Evolutionary conservation across 306 rosid genomes (phyloP).

Genomic region (Castanea mollissima): DNA sequence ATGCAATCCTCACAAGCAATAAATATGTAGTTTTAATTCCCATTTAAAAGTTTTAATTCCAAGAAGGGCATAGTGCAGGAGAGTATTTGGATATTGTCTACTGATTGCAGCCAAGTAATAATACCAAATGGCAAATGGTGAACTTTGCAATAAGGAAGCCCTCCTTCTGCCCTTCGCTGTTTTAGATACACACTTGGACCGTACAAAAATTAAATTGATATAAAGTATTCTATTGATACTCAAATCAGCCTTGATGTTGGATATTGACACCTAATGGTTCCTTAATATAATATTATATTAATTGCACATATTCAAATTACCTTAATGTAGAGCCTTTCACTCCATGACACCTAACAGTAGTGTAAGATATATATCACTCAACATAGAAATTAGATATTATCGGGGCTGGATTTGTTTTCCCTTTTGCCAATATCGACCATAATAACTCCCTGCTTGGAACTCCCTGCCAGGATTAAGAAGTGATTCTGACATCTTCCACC

Average conservation of each 20-base stretch:
- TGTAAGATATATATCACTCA: slow-evolving; percentile 3
- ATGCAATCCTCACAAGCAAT: background rate
- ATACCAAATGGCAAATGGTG: background rate
- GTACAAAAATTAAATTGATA: background rate
- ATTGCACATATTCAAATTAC: slow-evolving; percentile 32
- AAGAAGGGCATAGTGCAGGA: background rate
- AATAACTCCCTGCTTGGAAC: too few species aligned
- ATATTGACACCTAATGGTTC: background rate
- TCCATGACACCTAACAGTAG: slow-evolving; percentile 48
- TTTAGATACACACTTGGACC: background rate
- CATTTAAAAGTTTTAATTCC: background rate
- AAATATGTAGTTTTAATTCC: background rate
- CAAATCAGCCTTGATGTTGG: background rate
- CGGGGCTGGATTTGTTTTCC: background rate
- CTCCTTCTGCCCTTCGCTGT: background rate
- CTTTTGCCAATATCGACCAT: too few species aligned
- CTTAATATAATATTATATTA: background rate
- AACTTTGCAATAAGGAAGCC: background rate
- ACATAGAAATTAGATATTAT: background rate
- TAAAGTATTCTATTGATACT: background rate
- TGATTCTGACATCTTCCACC: too few species aligned
- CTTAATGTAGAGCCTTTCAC: slow-evolving; percentile 90
- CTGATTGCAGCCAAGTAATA: background rate
- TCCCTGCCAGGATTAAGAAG: too few species aligned
- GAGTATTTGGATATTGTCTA: background rate